Percentiles rank a stretch among this genome's conserved stretches.
Evolutionary conservation across 768 basidiomycete genomes (phyloP).

Genomic region (Imleria badia): DNA sequence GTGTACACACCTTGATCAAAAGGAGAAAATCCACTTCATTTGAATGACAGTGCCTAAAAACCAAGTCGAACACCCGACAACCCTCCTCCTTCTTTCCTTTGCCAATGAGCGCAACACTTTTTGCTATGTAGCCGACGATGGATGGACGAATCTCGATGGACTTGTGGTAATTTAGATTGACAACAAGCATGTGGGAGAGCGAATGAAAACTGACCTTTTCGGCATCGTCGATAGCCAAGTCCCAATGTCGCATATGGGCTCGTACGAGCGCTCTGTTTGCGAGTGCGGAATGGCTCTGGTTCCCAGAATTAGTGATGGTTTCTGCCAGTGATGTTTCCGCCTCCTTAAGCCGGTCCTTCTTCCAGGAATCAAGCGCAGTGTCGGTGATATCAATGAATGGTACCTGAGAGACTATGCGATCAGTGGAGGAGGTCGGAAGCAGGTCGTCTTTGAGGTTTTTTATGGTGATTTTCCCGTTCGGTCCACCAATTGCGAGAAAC

Average conservation of each 20-base stretch:
- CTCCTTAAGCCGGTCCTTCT: background rate
- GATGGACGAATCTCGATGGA: too few species aligned
- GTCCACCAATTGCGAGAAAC: background rate
- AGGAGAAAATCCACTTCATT: too few species aligned
- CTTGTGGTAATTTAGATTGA: background rate
- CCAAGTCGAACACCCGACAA: too few species aligned
- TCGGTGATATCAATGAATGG: background rate
- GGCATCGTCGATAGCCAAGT: background rate
- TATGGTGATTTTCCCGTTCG: background rate
- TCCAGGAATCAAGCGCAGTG: background rate
- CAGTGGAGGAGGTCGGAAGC: background rate
- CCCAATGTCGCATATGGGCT: background rate
- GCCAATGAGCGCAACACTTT: too few species aligned
- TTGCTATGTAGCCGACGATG: too few species aligned
- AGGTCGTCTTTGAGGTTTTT: background rate
- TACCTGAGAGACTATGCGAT: background rate
- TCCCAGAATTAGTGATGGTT: background rate
- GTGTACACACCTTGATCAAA: too few species aligned
- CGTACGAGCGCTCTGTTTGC: background rate
- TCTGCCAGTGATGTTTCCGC: background rate
- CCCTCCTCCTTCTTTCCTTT: too few species aligned
- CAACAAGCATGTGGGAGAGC: background rate
- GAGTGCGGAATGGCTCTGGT: background rate
- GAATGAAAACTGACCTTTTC: background rate
- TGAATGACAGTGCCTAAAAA: too few species aligned